These are phyloP conservation scores for Fusarium duplospermum DNA, from an alignment of 2,329 filamentous ascomycete species.

Conservation along the genomic window DNA sequence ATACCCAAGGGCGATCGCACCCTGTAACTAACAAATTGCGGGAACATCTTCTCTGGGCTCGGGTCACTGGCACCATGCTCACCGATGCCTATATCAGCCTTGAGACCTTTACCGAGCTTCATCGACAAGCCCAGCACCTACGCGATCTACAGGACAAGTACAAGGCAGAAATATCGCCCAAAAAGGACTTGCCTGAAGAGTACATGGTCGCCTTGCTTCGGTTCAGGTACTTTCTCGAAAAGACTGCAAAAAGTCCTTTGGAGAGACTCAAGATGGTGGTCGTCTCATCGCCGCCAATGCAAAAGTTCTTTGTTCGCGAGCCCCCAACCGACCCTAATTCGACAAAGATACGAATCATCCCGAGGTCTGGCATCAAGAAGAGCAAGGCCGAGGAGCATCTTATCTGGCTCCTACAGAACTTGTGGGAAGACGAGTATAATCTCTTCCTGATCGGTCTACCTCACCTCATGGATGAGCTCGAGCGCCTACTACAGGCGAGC, in stretches of 20 bases:
- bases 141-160: conserved; percentile 49
- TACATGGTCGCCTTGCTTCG: conserved; percentile 53
- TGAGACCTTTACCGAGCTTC: conserved; percentile 54
- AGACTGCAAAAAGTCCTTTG: conserved; percentile 48
- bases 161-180: conserved; percentile 43
- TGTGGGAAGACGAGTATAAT: conserved; percentile 52
- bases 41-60: conserved; percentile 51
- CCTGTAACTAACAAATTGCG: conserved; percentile 6
- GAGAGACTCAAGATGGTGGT: conserved; percentile 34
- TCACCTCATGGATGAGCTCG: conserved; percentile 60
- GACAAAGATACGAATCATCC: conserved; percentile 37
- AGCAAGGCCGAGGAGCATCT: conserved; percentile 43
- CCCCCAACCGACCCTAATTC: conserved; percentile 36
- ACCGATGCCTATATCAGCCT: conserved; percentile 49
- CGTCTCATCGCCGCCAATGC: conserved; percentile 56
- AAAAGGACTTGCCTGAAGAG: conserved; percentile 45
- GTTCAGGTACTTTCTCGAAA: conserved; percentile 52
- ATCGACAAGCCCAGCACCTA: conserved; percentile 44
- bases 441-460: conserved; percentile 50
- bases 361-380: conserved; percentile 30
- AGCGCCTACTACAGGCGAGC: conserved; percentile 55
- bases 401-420: conserved; percentile 50
- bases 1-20: conserved; percentile 49
- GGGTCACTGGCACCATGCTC: conserved; percentile 51
- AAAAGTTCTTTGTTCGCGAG: conserved; percentile 48